Evolutionary conservation across 1,139 yeast species (phyloP).

Genomic region (Yamadazyma atlantica): DNA sequence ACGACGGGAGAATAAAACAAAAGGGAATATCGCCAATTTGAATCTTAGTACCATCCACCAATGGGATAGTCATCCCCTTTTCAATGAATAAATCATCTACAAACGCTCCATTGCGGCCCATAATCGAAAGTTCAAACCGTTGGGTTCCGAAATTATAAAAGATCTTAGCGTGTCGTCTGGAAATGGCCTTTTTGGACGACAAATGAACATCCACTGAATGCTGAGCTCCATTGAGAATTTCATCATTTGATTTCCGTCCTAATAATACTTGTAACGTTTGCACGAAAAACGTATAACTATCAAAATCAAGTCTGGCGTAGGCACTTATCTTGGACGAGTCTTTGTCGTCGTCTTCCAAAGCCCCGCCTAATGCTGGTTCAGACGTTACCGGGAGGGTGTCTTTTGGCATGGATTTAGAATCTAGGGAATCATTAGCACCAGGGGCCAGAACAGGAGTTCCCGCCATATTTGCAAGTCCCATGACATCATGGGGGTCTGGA

Average conservation of each 20-base stretch:
- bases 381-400: too few species aligned
- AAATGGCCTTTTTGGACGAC: slow-evolving; percentile 87
- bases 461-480: background rate
- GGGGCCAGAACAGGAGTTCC: background rate
- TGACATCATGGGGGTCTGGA: background rate
- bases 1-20: slow-evolving; percentile 73
- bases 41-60: slow-evolving; percentile 76
- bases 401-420: too few species aligned
- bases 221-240: slow-evolving; percentile 44
- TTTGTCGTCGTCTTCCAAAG: slow-evolving; percentile 19
- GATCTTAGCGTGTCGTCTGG: slow-evolving; percentile 90
- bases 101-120: slow-evolving; percentile 95
- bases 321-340: slow-evolving; percentile 69
- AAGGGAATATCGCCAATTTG: slow-evolving; percentile 94
- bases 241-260: slow-evolving; percentile 85
- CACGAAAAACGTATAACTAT: slow-evolving; percentile 87
- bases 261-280: slow-evolving; percentile 92
- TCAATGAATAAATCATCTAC: slow-evolving; percentile 88
- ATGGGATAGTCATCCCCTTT: slow-evolving; percentile 84
- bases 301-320: slow-evolving; percentile 91
- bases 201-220: slow-evolving; percentile 86
- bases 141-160: slow-evolving; percentile 95
- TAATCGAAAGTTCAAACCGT: slow-evolving; percentile 81
- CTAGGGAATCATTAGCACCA: background rate
- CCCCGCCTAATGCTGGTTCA: slow-evolving; percentile 22